Evolutionary conservation across 495 filamentous ascomycete species (phyloP).

Genomic region (Penicillium maclennaniae): DNA sequence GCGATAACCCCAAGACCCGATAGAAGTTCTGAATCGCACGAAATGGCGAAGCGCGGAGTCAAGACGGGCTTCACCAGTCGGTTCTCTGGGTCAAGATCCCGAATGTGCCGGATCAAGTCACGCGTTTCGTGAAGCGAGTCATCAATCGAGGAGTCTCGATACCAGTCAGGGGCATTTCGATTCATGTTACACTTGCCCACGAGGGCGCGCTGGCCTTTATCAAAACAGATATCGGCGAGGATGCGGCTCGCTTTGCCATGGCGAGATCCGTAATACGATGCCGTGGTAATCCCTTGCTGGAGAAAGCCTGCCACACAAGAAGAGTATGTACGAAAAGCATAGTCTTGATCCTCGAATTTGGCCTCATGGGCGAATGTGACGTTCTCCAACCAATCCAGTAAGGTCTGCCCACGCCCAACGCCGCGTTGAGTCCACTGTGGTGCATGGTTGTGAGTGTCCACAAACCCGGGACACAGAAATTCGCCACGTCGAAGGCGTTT

Average conservation of each 20-base stretch:
- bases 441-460: conserved; percentile 64
- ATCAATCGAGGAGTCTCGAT: conserved; percentile 47
- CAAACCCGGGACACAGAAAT: conserved; percentile 58
- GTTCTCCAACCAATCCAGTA: conserved; percentile 57
- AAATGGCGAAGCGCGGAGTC: conserved; percentile 63
- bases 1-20: conserved; percentile 50
- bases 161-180: conserved; percentile 57
- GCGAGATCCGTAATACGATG: conserved; percentile 59
- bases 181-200: conserved; percentile 68
- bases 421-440: conserved; percentile 62
- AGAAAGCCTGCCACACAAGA: conserved; percentile 54
- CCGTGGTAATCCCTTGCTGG: conserved; percentile 61
- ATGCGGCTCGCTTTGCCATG: conserved; percentile 56
- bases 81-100: conserved; percentile 15
- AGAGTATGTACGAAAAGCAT: conserved; percentile 52
- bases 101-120: conserved; percentile 47
- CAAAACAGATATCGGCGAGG: conserved; percentile 55
- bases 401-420: conserved; percentile 52
- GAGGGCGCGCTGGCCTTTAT: conserved; percentile 57
- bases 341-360: conserved; percentile 48
- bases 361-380: conserved; percentile 63
- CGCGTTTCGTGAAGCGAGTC: conserved; percentile 51
- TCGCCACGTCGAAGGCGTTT: conserved; percentile 44
- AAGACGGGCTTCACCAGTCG: conserved; percentile 53
- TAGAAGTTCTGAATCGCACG: conserved; percentile 52